phyloP scores from a whole-genome alignment of 2,329 filamentous ascomycete genomes.

The Xylariaceae sp. region DNA sequence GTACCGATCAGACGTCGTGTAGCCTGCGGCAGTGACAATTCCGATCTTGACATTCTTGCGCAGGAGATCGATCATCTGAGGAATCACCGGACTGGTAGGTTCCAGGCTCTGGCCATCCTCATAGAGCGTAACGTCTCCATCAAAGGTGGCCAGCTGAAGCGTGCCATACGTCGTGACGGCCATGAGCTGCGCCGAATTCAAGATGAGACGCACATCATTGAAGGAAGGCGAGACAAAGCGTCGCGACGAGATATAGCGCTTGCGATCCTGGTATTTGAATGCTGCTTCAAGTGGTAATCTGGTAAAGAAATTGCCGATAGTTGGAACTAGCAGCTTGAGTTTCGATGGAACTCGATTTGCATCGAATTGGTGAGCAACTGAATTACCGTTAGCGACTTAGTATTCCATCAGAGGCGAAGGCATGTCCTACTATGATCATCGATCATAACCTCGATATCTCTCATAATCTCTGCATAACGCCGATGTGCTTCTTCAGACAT shows the following conservation, averaged over 20 bases:
- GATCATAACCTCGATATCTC: slow-evolving; percentile 88
- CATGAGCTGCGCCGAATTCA: slow-evolving; percentile 95
- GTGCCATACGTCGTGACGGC: slow-evolving; percentile 75
- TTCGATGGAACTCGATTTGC: slow-evolving; percentile 76
- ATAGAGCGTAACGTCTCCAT: slow-evolving; percentile 96
- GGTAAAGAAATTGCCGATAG: slow-evolving; percentile 93
- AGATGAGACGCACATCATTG: slow-evolving; percentile 89
- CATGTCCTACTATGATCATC: slow-evolving; percentile 76
- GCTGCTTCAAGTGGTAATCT: slow-evolving; percentile 83
- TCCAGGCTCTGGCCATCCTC: slow-evolving; percentile 83
- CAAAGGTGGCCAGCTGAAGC: slow-evolving; percentile 88
- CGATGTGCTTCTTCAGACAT: slow-evolving; percentile 82
- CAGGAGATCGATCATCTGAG: slow-evolving; percentile 69
- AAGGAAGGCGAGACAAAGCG: slow-evolving; percentile 96
- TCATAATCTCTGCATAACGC: slow-evolving; percentile 93
- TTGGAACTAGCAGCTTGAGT: slow-evolving; percentile 87
- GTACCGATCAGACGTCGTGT: slow-evolving; percentile 85
- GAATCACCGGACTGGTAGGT: slow-evolving; percentile 75
- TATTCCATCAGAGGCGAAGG: slow-evolving; percentile 4
- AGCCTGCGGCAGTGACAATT: slow-evolving; percentile 95
- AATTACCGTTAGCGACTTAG: slow-evolving; percentile 3
- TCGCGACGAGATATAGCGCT: slow-evolving; percentile 83
- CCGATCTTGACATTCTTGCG: slow-evolving; percentile 80
- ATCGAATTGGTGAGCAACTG: slow-evolving; percentile 71
- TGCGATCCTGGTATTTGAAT: slow-evolving; percentile 86